phyloP scores from a whole-genome alignment of 78 protist species.

The Dictyostelium firmibasis region DNA sequence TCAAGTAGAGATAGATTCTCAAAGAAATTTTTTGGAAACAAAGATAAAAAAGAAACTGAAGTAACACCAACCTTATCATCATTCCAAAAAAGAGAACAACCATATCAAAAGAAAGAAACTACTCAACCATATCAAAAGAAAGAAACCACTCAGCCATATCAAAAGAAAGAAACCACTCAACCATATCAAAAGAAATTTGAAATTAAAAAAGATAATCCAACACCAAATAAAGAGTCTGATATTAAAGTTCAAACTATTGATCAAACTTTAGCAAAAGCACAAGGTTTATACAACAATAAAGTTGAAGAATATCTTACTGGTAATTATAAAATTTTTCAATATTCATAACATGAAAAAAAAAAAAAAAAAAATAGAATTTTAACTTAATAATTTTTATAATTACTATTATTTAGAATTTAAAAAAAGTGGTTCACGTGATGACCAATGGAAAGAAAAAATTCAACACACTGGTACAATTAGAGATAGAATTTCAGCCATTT shows the following conservation, averaged over 20 bases:
- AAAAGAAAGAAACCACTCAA: neutral
- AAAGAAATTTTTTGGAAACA: neutral
- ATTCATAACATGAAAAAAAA: no score
- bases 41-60: neutral
- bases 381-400: neutral
- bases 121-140: neutral
- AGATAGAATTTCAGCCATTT: slow-evolving; percentile 63
- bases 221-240: neutral
- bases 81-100: neutral
- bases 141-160: neutral
- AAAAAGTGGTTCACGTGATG: slow-evolving; percentile 32
- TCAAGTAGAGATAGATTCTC: neutral
- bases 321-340: no score
- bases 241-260: neutral
- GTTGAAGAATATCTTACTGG: neutral
- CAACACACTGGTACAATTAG: slow-evolving; percentile 51
- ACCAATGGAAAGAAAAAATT: slow-evolving; percentile 61
- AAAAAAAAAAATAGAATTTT: no score
- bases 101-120: neutral
- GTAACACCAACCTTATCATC: neutral
- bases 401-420: slow-evolving; percentile 16
- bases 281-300: neutral
- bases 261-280: neutral
- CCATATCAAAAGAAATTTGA: neutral
- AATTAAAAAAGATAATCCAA: neutral